phyloP scores from a whole-genome alignment of 1,139 yeast species.

The Taphrina flavorubra region DNA sequence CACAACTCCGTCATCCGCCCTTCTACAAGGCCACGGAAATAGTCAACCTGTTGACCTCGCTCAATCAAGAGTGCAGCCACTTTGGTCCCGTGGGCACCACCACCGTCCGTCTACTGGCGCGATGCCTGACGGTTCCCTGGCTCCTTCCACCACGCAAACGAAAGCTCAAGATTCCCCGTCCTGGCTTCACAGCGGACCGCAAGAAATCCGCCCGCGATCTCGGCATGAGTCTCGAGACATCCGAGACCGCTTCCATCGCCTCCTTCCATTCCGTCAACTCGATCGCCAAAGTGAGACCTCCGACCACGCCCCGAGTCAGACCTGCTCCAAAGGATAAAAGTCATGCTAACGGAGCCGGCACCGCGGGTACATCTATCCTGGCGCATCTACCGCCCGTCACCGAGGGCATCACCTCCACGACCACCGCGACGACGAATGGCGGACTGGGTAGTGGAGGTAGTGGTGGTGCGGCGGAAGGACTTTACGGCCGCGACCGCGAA shows the following conservation, averaged over 20 bases:
- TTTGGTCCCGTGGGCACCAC: constrained; percentile 46
- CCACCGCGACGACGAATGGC: not conserved
- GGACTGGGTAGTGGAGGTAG: not conserved
- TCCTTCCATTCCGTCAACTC: constrained; percentile 37
- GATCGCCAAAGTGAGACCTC: constrained; percentile 32
- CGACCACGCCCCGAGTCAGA: constrained; percentile 24
- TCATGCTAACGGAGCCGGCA: not conserved
- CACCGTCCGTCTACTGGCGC: constrained; percentile 45
- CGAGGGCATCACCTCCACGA: not conserved
- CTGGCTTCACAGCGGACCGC: constrained; percentile 18
- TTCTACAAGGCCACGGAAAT: constrained; percentile 67
- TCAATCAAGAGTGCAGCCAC: constrained; percentile 44
- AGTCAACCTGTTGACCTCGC: constrained; percentile 55
- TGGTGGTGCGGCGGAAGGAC: not conserved
- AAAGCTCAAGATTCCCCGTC: constrained; percentile 14
- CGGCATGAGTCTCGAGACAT: constrained; percentile 26
- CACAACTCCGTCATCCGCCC: constrained; percentile 62
- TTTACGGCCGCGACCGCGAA: not conserved
- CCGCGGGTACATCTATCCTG: not conserved
- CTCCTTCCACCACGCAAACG: constrained; percentile 38
- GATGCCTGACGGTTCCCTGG: constrained; percentile 47
- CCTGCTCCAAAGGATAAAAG: constrained; percentile 4
- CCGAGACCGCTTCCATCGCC: constrained; percentile 15
- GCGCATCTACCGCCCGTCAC: constrained; percentile 2
- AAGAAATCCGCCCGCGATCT: constrained; percentile 18